Evolutionary conservation across 2,329 filamentous ascomycete genomes (phyloP), one percentile per base, ranked within the genome.

Genomic region (Venturia asperata): DNA sequence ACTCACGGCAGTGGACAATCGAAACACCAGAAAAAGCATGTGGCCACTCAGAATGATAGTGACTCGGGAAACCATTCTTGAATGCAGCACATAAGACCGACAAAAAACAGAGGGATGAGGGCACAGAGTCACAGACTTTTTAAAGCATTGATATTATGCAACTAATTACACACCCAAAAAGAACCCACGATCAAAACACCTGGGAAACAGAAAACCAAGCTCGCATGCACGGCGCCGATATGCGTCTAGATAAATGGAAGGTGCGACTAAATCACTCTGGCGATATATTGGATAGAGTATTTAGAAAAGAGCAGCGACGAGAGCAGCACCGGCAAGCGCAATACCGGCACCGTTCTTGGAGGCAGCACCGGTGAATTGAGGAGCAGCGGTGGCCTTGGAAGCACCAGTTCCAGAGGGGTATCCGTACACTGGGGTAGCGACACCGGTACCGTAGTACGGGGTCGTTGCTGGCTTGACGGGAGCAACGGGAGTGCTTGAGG

Each of bases 251-350:
- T 11, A 17, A 10, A 34, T 11, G 30, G 13, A 5, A 27, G 49
- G 11, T 21, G 9, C 19, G 13, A 34, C 49, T 5, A 30, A 34
- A 34, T 17, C 27, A 55, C 9, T 34, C n/a, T n/a, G n/a, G n/a
- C n/a, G n/a, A n/a, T n/a, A n/a, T n/a, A n/a, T n/a, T n/a, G n/a
- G n/a, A n/a, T 41, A 17, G 52, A 17, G 13, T 0, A 37, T 58
- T 37, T 58, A 58, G 52, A 58, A 58, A 15, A 58, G 52, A 58
- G 52, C 52, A 37, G 52, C 52, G 30, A 58, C 52, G 19, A 58
- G 27, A 58, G 52, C 52, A 27, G 52, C 52, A 37, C 52, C 52
- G 27, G 30, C 52, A n/a, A 58, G 52, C 15, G 52, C 52, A 58
- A 58, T 58, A 15, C 52, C 52, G 30, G 52, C 52, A 37, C 52